Evolutionary conservation across 176 grass and related monocot genomes (phyloP).

Genomic region (Oropetium thomaeum): DNA sequence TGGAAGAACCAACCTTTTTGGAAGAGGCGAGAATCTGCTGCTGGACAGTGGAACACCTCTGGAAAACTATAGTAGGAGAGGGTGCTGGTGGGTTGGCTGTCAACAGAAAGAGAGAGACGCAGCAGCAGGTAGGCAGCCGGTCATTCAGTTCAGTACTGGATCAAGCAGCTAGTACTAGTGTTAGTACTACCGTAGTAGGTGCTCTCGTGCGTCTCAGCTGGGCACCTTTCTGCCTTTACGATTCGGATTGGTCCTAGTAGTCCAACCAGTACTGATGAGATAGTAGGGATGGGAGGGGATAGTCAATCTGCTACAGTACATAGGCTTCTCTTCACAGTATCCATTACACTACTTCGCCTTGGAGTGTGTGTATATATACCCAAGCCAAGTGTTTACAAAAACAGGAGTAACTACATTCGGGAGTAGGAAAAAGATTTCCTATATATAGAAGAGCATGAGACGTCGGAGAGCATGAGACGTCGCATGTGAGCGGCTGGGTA

Average conservation of each 20-base stretch:
- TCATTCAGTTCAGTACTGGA: neutral
- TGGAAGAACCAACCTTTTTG: neutral
- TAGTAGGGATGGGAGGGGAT: neutral
- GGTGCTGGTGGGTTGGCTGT: slow-evolving; percentile 5
- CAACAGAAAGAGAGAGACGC: too few relatives aligned
- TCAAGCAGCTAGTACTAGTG: neutral
- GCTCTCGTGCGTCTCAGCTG: neutral
- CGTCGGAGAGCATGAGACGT: too few relatives aligned
- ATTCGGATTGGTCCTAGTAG: neutral
- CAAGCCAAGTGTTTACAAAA: too few relatives aligned
- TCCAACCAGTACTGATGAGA: neutral
- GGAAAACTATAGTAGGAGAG: too few relatives aligned
- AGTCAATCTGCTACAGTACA: neutral
- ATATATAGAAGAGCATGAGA: too few relatives aligned
- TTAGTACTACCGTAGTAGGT: slow-evolving; percentile 5
- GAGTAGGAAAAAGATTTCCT: too few relatives aligned
- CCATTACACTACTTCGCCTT: too few relatives aligned
- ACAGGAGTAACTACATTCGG: too few relatives aligned
- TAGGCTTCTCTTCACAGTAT: too few relatives aligned
- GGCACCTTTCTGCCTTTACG: slow-evolving; percentile 36
- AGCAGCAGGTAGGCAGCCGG: neutral
- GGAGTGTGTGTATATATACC: too few relatives aligned
- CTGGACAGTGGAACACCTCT: too few relatives aligned
- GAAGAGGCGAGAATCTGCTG: neutral
- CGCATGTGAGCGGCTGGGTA: too few relatives aligned